phyloP scores from a whole-genome alignment of 768 basidiomycete genomes.

The Krasilnikovozyma curviuscula region DNA sequence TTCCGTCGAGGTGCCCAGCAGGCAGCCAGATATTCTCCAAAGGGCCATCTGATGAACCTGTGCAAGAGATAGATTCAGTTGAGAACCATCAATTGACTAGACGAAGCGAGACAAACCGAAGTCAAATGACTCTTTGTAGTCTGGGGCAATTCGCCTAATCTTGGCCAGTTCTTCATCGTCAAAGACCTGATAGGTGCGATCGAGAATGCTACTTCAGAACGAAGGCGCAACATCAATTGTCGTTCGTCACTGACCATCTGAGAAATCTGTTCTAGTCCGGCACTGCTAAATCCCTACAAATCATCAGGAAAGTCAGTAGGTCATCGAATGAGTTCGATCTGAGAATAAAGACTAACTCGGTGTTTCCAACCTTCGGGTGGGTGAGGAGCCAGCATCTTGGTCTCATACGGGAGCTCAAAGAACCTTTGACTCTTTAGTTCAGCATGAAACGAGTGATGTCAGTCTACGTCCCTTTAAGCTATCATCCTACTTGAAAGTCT shows the following conservation, averaged over 20 bases:
- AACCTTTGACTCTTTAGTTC: slow-evolving; percentile 6
- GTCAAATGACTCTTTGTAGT: slow-evolving; percentile 12
- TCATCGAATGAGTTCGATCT: too few relatives aligned
- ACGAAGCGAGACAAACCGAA: background rate
- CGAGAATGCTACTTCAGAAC: slow-evolving; percentile 4
- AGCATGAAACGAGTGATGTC: background rate
- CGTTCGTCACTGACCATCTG: slow-evolving; percentile 14
- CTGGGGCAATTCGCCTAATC: background rate
- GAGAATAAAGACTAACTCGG: too few relatives aligned
- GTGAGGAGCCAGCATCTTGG: slow-evolving; percentile 33
- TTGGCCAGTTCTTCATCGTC: slow-evolving; percentile 12
- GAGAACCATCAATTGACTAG: slow-evolving; percentile 3
- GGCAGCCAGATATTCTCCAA: slow-evolving; percentile 6
- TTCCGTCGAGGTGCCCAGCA: slow-evolving; percentile 8
- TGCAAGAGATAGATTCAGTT: background rate
- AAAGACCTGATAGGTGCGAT: slow-evolving; percentile 7
- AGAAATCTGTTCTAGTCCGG: slow-evolving; percentile 18
- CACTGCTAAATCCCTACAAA: too few relatives aligned
- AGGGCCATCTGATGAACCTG: too few relatives aligned
- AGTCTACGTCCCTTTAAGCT: slow-evolving; percentile 12
- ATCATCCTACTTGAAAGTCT: slow-evolving; percentile 28
- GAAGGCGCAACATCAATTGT: slow-evolving; percentile 10
- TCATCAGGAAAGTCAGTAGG: too few relatives aligned
- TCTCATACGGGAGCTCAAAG: slow-evolving; percentile 17
- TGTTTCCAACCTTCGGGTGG: slow-evolving; percentile 33